Evolutionary conservation across 192 early-diverging fungal genomes (phyloP).

Genomic region (Kappamyces sp.): DNA sequence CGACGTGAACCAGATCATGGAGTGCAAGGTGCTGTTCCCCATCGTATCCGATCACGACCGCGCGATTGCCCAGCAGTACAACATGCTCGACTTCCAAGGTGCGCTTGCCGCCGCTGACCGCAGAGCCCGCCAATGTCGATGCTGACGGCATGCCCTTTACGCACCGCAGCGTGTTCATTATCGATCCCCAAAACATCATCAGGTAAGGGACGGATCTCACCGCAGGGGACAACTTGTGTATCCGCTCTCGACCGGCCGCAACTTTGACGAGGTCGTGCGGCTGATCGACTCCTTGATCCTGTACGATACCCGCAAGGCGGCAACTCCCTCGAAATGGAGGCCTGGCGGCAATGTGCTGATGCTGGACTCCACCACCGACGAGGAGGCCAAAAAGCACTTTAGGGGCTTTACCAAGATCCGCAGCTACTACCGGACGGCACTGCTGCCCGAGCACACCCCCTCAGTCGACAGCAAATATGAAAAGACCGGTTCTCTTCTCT

Average conservation of each 20-base stretch:
- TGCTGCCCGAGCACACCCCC: too few relatives aligned
- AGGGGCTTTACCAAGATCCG: too few relatives aligned
- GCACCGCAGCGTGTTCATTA: not conserved
- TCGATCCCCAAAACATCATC: slow-evolving; percentile 1
- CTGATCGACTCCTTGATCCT: not conserved
- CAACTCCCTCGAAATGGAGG: slow-evolving; percentile 1
- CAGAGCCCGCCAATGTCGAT: not conserved
- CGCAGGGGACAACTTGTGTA: not conserved
- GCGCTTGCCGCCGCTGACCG: too few relatives aligned
- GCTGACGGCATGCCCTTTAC: not conserved
- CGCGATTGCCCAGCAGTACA: too few relatives aligned
- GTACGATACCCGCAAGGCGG: not conserved
- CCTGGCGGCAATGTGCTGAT: not conserved
- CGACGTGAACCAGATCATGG: too few relatives aligned
- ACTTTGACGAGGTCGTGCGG: not conserved
- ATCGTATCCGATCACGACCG: too few relatives aligned
- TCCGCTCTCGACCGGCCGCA: not conserved
- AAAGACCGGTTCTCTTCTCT: too few relatives aligned
- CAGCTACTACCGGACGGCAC: too few relatives aligned
- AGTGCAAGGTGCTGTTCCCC: too few relatives aligned
- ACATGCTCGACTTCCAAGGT: too few relatives aligned
- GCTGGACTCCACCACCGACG: not conserved
- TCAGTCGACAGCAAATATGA: too few relatives aligned
- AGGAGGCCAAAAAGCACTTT: too few relatives aligned
- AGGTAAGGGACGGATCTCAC: not conserved